A percentile compares a stretch with the other conserved stretches of the same genome.
phyloP scores from a whole-genome alignment of 1,284 basidiomycete species.

The Butyriboletus appendiculatus region DNA sequence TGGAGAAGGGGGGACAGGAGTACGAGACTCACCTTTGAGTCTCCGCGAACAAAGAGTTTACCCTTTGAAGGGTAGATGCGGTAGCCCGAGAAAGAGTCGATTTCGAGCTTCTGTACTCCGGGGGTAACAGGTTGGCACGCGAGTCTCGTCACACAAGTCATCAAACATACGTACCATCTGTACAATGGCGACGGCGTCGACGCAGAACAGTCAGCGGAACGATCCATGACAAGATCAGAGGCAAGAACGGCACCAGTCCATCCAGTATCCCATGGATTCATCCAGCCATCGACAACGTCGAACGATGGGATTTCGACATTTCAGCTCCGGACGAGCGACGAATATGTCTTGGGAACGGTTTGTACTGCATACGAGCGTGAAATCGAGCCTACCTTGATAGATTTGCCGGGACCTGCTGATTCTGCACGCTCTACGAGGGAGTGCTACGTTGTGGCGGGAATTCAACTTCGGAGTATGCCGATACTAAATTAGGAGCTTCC shows the following conservation, averaged over 20 bases:
- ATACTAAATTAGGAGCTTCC: constrained; percentile 5
- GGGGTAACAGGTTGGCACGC: constrained; percentile 19
- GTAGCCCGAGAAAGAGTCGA: constrained; percentile 94
- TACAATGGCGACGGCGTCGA: constrained; percentile 5
- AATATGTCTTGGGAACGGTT: constrained; percentile 3
- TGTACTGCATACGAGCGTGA: constrained; percentile 23
- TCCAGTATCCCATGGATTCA: constrained; percentile 41
- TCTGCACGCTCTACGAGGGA: constrained; percentile 17
- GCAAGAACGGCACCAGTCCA: constrained; percentile 33
- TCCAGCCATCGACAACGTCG: constrained; percentile 41
- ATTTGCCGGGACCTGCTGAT: constrained; percentile 37
- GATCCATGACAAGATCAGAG: constrained; percentile 15
- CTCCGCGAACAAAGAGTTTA: constrained; percentile 93
- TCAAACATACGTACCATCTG: constrained; percentile 50
- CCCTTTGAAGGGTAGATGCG: constrained; percentile 97
- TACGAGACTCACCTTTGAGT: constrained; percentile 81
- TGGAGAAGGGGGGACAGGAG: background rate
- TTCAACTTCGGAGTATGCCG: constrained; percentile 32
- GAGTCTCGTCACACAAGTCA: background rate
- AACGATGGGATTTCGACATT: constrained; percentile 26
- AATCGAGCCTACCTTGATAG: constrained; percentile 58
- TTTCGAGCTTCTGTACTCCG: constrained; percentile 89
- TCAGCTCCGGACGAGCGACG: constrained; percentile 7
- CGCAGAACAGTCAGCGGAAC: constrained; percentile 26
- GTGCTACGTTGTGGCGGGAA: constrained; percentile 21